These are phyloP conservation scores for Moniliella sp. DNA, from an alignment of 1,284 basidiomycete species.

Conservation along the genomic window DNA sequence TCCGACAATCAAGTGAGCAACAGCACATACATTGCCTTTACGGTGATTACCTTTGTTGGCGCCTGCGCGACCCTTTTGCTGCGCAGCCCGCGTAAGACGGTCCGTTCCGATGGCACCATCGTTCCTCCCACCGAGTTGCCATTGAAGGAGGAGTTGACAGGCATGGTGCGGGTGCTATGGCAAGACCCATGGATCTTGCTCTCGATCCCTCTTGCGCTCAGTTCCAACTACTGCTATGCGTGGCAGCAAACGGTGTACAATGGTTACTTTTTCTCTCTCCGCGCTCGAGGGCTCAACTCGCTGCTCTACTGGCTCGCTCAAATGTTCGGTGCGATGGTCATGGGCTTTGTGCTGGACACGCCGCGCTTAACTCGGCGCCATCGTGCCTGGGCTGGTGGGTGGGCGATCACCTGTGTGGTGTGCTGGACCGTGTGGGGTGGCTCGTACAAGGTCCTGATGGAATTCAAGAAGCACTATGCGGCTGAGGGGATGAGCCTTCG, in stretches of 20 bases:
- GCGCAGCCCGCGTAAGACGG: conserved; percentile 12
- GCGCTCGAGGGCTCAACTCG: conserved; percentile 34
- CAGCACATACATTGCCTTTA: conserved; percentile 14
- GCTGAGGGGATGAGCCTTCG: no score
- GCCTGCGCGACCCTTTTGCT: conserved; percentile 8
- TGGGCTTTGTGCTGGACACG: conserved; percentile 18
- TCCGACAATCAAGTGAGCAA: conserved; percentile 10
- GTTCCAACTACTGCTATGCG: conserved; percentile 23
- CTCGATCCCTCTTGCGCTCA: conserved; percentile 19
- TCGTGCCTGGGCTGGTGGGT: conserved; percentile 13
- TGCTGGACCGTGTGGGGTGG: conserved; percentile 24
- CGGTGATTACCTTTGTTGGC: conserved; percentile 16
- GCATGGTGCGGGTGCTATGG: conserved; percentile 2
- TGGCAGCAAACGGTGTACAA: conserved; percentile 14
- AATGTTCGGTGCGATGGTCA: conserved; percentile 16
- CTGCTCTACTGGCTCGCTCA: conserved; percentile 35
- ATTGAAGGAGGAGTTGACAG: conserved; percentile 14
- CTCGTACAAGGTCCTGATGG: conserved; percentile 9
- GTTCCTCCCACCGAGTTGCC: conserved; percentile 10
- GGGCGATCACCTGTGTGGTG: conserved; percentile 13
- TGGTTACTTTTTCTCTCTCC: conserved; percentile 12
- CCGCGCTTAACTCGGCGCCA: conserved; percentile 9
- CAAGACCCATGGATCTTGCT: conserved; percentile 18
- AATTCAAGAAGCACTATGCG: no score
- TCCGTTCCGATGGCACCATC: conserved; percentile 16